Conservation (phyloP, 177 flowering plant species). For the Tripterygium wilfordii region DNA sequence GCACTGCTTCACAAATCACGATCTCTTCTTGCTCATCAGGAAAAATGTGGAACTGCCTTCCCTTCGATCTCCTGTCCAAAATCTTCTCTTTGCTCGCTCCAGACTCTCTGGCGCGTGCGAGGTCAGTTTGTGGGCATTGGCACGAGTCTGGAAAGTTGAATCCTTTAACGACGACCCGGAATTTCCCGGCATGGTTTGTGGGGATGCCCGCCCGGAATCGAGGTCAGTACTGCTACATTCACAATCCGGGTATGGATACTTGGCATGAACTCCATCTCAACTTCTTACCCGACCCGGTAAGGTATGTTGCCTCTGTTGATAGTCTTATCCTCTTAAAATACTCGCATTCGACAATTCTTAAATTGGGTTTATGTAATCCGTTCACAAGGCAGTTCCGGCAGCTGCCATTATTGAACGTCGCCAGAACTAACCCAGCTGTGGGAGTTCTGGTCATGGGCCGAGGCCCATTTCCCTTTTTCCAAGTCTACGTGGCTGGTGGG, state of each 20-base stretch:
- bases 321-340: constrained; percentile 30
- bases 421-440: constrained; percentile 47
- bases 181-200: constrained; percentile 46
- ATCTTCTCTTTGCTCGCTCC: constrained; percentile 60
- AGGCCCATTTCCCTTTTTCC: constrained; percentile 13
- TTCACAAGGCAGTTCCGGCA: constrained; percentile 35
- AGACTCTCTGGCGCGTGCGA: constrained; percentile 54
- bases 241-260: constrained; percentile 26
- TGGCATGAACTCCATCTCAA: constrained; percentile 42
- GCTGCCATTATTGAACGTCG: constrained; percentile 31
- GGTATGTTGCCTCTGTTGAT: constrained; percentile 33
- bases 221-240: constrained; percentile 26
- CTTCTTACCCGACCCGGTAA: constrained; percentile 28
- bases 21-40: no score
- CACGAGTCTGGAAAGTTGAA: constrained; percentile 20
- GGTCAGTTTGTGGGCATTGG: constrained; percentile 45
- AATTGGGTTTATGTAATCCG: constrained; percentile 40
- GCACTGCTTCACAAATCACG: no score
- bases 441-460: constrained; percentile 20
- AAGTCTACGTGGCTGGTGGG: constrained; percentile 58
- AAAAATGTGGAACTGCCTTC: constrained; percentile 55
- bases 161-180: constrained; percentile 7
- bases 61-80: constrained; percentile 44
- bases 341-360: constrained; percentile 15
- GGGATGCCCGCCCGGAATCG: constrained; percentile 35